Evolutionary conservation across 2,329 filamentous ascomycete species (phyloP), one percentile per base, ranked within the genome.

Genomic region (Macrophomina phaseolina): DNA sequence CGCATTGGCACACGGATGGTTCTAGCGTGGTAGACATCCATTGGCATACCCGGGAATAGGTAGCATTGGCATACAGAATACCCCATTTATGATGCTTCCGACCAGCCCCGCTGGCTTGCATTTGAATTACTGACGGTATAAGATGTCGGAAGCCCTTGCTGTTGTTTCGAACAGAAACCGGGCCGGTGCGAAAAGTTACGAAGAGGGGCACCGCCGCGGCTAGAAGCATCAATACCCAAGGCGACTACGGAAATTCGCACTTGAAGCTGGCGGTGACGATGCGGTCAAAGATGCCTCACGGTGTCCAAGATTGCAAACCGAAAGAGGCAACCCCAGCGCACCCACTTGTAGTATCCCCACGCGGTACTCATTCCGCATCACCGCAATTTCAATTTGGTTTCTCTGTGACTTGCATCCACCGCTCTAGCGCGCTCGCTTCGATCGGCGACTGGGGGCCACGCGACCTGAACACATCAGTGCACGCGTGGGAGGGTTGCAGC

Each of bases 11-110:
- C 63, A 52, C 56, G 42, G 52, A 49, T 56, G 63, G 53, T 65
- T 65, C 53, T 65, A 56, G 53, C 63, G 40, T 55, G 63, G 53
- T 56, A 58, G 30, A 65, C 32, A 49, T 38, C 63, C 63, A 65
- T 65, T 65, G 63, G 63, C 63, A 65, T 65, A 49, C 38, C 45
- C 42, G 45, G 58, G 58, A 38, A 18, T 38, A 62, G 58, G 58
- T 49, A 62, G 58, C 42, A 49, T 62, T 62, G 58, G 58, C 58
- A 62, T 62, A 62, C 58, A 49, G 4, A 62, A 62, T 62, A 62
- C 58, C 58, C 56, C 58, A 62, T 36, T 62, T 62, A 49, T 28
- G 16, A 38, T 62, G 58, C 58, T 62, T 28, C 58, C 58, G 58
- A 62, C 42, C 46, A 14, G 32, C 51, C 23, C 45, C 58, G 58